Base-by-base conservation (phyloP, 1,139 yeast genomes). In the Debaryomyces sp. region DNA sequence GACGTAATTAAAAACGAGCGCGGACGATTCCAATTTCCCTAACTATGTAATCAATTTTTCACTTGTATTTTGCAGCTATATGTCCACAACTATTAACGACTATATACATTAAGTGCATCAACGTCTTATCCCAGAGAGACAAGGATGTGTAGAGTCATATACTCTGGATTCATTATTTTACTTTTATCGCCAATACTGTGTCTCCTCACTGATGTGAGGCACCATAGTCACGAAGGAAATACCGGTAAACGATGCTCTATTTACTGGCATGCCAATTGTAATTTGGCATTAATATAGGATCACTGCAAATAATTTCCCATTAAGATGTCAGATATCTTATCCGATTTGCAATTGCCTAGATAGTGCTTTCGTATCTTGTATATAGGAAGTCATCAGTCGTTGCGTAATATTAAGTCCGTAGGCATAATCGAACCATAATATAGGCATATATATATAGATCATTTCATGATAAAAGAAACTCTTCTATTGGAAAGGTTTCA, bases 341-440 rank as follows among this genome's bases (percentile, higher is more conserved):
- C 6, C 4, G 30, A 27, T 27, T 27, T 12, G 30, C 13, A 27
- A 27, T 27, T 27, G 2, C 30, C 13, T 27, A 3, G 30, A 12
- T 12, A 27, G n/a, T 12, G 2, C 21, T 3, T 2, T 22, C n/a
- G 1, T 34, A 18, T 12, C 26, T 35, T 35, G 22, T 30, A 41
- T 41, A 41, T 29, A 41, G 36, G 35, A 30, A 5, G 43, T 41
- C 43, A 41, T 18, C 29, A 17, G 43, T 22, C 10, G 30, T 41
- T 41, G 43, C 43, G 43, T 41, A 21, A 41, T 41, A 15, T 8
- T 12, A 37, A 12, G 23, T n/a, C 13, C 9, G 22, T n/a, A n/a
- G n/a, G n/a, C 15, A 6, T 15, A 39, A 17, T 17, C 2, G 33
- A 15, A 34, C 42, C 34, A 39, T 27, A 21, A 12, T 23, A n/a